Conservation (phyloP, 805 yeast species). For the Lachancea lanzarotensis region DNA sequence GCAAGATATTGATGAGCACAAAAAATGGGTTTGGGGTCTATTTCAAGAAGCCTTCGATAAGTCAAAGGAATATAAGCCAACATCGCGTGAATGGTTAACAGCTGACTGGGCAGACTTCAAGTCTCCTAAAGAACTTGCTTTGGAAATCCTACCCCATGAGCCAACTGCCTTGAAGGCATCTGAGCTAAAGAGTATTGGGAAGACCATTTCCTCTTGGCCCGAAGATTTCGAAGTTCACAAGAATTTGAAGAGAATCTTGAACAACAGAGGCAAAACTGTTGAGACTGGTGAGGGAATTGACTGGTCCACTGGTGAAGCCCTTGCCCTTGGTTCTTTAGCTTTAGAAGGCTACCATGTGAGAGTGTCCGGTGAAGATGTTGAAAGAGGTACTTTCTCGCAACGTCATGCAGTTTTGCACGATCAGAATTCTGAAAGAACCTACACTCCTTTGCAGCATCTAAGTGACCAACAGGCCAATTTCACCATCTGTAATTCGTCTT, state of each 20-base stretch:
- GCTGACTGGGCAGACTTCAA: slow-evolving; percentile 99
- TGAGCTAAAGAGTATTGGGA: slow-evolving; percentile 71
- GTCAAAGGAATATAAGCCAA: slow-evolving; percentile 85
- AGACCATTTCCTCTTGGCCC: slow-evolving; percentile 76
- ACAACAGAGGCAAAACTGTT: slow-evolving; percentile 76
- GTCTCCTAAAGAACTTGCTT: slow-evolving; percentile 93
- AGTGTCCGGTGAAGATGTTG: slow-evolving; percentile 98
- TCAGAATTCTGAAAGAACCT: slow-evolving; percentile 75
- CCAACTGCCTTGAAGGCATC: slow-evolving; percentile 84
- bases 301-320: slow-evolving; percentile 99
- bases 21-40: slow-evolving; percentile 94
- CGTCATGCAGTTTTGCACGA: slow-evolving; percentile 98
- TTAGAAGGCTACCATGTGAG: slow-evolving; percentile 95
- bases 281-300: slow-evolving; percentile 92
- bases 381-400: slow-evolving; percentile 99
- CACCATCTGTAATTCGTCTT: slow-evolving; percentile 85
- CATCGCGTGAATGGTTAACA: slow-evolving; percentile 95
- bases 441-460: slow-evolving; percentile 80
- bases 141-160: slow-evolving; percentile 90
- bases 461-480: slow-evolving; percentile 79
- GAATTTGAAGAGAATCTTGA: slow-evolving; percentile 91
- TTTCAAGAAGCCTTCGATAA: slow-evolving; percentile 86
- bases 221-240: slow-evolving; percentile 83
- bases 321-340: slow-evolving; percentile 89
- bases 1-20: slow-evolving; percentile 91